Evolutionary conservation across 2,329 filamentous ascomycete species (phyloP).

Genomic region (Teratosphaeria gauchensis): DNA sequence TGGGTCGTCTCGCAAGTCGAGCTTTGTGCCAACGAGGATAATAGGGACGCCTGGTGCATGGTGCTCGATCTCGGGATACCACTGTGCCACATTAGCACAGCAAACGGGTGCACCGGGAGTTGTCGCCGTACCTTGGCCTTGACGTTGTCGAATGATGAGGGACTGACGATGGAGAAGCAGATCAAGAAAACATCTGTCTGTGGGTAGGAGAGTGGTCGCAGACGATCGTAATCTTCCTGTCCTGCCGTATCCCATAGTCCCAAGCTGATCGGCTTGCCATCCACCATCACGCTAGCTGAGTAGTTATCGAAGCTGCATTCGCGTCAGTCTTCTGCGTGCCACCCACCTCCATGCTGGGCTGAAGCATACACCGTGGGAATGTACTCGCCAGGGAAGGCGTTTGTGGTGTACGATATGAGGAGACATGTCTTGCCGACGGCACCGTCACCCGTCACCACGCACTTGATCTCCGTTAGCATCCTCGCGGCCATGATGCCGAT

Average conservation of each 20-base stretch:
- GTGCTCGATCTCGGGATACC: constrained; percentile 95
- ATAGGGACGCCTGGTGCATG: constrained; percentile 93
- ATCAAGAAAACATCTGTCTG: constrained; percentile 98
- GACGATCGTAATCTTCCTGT: constrained; percentile 95
- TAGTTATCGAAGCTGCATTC: constrained; percentile 85
- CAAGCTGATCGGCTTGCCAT: constrained; percentile 93
- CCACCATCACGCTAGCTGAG: constrained; percentile 97
- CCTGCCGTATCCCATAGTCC: constrained; percentile 98
- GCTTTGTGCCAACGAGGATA: constrained; percentile 93
- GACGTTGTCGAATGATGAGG: constrained; percentile 97
- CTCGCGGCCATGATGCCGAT: constrained; percentile 2
- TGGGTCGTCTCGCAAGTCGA: constrained; percentile 85
- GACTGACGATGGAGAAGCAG: constrained; percentile 97
- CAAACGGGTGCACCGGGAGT: not conserved
- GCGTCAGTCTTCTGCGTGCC: constrained; percentile 8
- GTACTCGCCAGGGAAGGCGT: constrained; percentile 99
- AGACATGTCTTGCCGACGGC: constrained; percentile 99
- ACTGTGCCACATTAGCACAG: constrained; percentile 44
- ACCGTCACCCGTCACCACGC: constrained; percentile 98
- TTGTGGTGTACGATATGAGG: constrained; percentile 97
- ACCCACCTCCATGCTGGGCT: not conserved
- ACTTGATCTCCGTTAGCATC: constrained; percentile 31
- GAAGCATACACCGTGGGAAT: constrained; percentile 83
- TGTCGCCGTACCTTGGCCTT: constrained; percentile 71
- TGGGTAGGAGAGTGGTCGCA: constrained; percentile 90